phyloP scores from a whole-genome alignment of 2,329 filamentous ascomycete genomes.

The Ophiostoma ulmi region DNA sequence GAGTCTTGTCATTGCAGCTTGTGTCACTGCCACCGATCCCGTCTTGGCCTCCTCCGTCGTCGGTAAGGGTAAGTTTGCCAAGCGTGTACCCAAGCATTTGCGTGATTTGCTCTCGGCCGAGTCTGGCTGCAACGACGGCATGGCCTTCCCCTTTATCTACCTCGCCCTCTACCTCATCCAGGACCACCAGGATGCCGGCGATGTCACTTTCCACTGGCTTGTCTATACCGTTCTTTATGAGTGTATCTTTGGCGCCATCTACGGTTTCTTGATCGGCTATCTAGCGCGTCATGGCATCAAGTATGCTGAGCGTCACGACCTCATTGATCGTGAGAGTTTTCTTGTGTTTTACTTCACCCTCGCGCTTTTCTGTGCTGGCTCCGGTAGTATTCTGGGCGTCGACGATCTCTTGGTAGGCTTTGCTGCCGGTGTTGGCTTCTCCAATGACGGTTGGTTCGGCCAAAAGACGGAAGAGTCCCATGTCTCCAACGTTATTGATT shows the following conservation, averaged over 20 bases:
- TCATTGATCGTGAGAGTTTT: constrained; percentile 95
- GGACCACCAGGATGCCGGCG: constrained; percentile 62
- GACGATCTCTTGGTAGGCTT: constrained; percentile 95
- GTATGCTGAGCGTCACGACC: constrained; percentile 71
- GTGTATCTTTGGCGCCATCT: constrained; percentile 86
- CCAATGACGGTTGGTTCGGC: constrained; percentile 97
- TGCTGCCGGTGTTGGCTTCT: constrained; percentile 94
- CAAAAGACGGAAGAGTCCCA: constrained; percentile 98
- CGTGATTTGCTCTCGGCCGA: constrained; percentile 91
- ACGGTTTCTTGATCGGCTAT: constrained; percentile 83
- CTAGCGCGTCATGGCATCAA: constrained; percentile 86
- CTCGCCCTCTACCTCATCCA: constrained; percentile 83
- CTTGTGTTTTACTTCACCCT: constrained; percentile 98
- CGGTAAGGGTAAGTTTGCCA: constrained; percentile 97
- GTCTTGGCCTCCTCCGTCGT: constrained; percentile 96
- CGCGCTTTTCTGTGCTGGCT: constrained; percentile 90
- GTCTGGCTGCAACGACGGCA: constrained; percentile 98
- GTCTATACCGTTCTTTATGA: constrained; percentile 90
- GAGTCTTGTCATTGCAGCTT: constrained; percentile 79
- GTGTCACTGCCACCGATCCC: constrained; percentile 94
- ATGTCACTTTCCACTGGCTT: constrained; percentile 81
- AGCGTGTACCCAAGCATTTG: constrained; percentile 94
- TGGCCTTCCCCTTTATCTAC: constrained; percentile 98
- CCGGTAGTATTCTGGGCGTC: constrained; percentile 82
- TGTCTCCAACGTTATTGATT: constrained; percentile 97